Evolutionary conservation across 2,329 filamentous ascomycete species (phyloP).

Genomic region (Colletotrichum simmondsii): DNA sequence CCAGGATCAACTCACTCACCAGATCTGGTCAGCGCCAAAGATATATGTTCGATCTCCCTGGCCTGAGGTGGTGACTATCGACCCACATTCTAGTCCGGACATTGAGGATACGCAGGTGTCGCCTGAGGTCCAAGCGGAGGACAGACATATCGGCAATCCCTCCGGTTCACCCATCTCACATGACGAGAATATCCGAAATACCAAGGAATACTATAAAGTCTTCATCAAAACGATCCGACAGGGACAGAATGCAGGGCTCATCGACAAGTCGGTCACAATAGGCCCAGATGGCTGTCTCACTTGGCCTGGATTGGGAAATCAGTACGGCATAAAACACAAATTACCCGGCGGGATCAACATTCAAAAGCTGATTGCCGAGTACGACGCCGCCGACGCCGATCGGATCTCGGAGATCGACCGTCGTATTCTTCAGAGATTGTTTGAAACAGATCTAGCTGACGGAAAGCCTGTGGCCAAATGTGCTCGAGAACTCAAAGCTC

Average conservation of each 20-base stretch:
- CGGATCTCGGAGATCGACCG: not conserved
- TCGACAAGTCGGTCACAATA: not conserved
- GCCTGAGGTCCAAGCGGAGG: no score
- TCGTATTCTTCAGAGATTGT: not conserved
- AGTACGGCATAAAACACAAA: accelerated
- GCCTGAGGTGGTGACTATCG: not conserved
- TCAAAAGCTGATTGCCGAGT: not conserved
- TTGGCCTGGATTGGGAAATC: not conserved
- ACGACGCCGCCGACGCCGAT: not conserved
- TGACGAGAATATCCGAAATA: not conserved
- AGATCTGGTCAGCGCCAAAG: not conserved
- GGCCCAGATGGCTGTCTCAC: not conserved
- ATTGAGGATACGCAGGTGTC: no score
- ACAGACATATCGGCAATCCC: no score
- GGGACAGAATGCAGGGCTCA: not conserved
- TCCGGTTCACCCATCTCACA: not conserved
- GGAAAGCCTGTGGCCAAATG: not conserved
- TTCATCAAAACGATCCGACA: not conserved
- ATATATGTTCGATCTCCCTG: not conserved
- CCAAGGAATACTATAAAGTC: not conserved
- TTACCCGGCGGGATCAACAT: not conserved
- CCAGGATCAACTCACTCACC: not conserved
- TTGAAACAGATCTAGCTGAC: not conserved
- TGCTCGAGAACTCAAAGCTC: not conserved
- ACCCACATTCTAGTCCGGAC: not conserved